Evolutionary conservation across 164 flowering plant genomes (phyloP), one percentile per base, ranked within the genome.

Genomic region (Amborella trichopoda): DNA sequence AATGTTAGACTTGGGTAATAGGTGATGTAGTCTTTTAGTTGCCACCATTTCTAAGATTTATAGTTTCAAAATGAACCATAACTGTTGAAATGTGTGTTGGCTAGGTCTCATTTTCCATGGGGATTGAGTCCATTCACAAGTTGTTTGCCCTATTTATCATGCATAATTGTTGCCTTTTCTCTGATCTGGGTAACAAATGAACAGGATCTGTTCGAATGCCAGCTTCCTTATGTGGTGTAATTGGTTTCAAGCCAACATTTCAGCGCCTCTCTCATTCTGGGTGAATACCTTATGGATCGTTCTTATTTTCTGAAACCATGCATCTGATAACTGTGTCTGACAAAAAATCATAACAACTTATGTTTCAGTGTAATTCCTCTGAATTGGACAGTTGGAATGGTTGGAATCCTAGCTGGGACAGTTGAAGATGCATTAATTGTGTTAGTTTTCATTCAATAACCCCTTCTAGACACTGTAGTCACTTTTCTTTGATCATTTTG

Each of bases 341-440:
- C 1, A 25, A 23, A 21, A 11, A 20, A 37, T 37, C 6, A 37
- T 37, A 37, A 37, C 13, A 21, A 14, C 41, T 45, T n/a, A 4
- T 47, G 6, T 54, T 63, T 50, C 71, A 91, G 96, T 23, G 90
- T 83, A 61, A 75, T 91, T 63, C 98, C 94, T 34, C 61, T 83
- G 49, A 86, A 81, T 62, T 86, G 89, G 81, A 86, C 98, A 4
- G 84, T 91, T 23, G 98, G 98, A 39, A 78, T 80, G 90, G 78
- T 86, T 54, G 98, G 98, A 44, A 58, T 91, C 48, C 63, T 91
- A 32, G 84, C 98, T 21, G 87, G 73, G 61, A 81, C 83, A 36
- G 68, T 81, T 28, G 94, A 86, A 69, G 98, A 91, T 68, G 81
- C 94, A 28, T 50, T 80, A 18, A 73, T 86, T 38, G 77, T 65